phyloP scores from a whole-genome alignment of 2,329 filamentous ascomycete species.

The Penicillium nordicum region DNA sequence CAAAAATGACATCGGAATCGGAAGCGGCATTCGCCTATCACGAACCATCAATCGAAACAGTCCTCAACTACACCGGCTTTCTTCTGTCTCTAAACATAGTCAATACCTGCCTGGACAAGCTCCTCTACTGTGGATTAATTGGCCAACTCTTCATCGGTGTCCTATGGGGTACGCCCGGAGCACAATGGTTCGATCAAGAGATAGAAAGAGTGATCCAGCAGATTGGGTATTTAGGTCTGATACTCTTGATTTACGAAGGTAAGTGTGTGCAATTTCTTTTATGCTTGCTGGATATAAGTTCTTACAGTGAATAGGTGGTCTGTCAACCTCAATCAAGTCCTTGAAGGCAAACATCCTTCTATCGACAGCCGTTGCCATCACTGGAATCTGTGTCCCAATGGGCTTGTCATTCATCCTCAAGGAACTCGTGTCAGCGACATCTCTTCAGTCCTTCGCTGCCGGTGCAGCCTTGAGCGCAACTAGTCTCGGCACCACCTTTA shows the following conservation, averaged over 20 bases:
- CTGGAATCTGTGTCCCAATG: slow-evolving; percentile 63
- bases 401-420: slow-evolving; percentile 61
- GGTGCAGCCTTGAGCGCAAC: slow-evolving; percentile 73
- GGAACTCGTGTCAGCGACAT: slow-evolving; percentile 48
- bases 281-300: neutral
- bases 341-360: slow-evolving; percentile 60
- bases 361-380: slow-evolving; percentile 61
- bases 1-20: neutral
- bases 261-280: neutral
- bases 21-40: slow-evolving; percentile 53
- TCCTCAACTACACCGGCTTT: slow-evolving; percentile 62
- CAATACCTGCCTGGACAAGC: slow-evolving; percentile 56
- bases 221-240: slow-evolving; percentile 69
- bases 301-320: slow-evolving; percentile 19
- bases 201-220: slow-evolving; percentile 58
- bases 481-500: slow-evolving; percentile 68
- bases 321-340: slow-evolving; percentile 41
- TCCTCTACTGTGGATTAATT: slow-evolving; percentile 67
- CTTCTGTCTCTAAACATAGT: slow-evolving; percentile 60
- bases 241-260: slow-evolving; percentile 70
- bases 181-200: slow-evolving; percentile 54
- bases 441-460: slow-evolving; percentile 65
- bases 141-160: slow-evolving; percentile 70
- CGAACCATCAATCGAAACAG: slow-evolving; percentile 58
- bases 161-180: slow-evolving; percentile 66